These are phyloP conservation scores for Rhizopus sp. DNA, from an alignment of 371 early-diverging fungal species.

Conservation along the genomic window DNA sequence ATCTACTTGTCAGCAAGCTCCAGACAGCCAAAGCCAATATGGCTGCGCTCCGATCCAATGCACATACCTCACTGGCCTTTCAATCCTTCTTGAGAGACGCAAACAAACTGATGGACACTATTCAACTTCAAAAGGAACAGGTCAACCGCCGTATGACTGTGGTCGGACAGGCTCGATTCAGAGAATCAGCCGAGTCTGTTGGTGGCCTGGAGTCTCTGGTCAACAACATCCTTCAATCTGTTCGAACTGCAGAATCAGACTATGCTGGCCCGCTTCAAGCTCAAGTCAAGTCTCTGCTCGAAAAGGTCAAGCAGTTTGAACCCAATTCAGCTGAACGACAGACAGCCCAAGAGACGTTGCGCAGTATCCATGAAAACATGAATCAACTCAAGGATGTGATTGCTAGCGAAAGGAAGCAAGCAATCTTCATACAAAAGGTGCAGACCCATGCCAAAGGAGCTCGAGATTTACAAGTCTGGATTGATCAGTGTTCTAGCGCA, in stretches of 20 bases:
- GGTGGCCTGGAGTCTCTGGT: conserved; percentile 22
- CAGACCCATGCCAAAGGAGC: conserved; percentile 48
- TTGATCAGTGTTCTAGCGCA: conserved; percentile 43
- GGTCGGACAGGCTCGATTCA: conserved; percentile 11
- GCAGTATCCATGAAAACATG: conserved; percentile 25
- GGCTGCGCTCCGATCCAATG: conserved; percentile 28
- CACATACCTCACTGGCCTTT: conserved; percentile 34
- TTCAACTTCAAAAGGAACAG: conserved; percentile 31
- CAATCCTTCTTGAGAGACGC: conserved; percentile 31
- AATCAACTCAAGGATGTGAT: conserved; percentile 29
- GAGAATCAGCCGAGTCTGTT: conserved; percentile 22
- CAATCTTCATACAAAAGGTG: conserved; percentile 42
- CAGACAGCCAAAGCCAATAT: conserved; percentile 21
- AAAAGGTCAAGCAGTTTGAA: conserved; percentile 25
- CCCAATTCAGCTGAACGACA: conserved; percentile 25
- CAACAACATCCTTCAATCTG: conserved; percentile 18
- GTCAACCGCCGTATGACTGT: conserved; percentile 30
- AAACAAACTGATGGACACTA: conserved; percentile 22
- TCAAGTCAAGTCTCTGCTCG: conserved; percentile 20
- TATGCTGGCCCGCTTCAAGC: conserved; percentile 15
- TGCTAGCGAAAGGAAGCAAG: conserved; percentile 40
- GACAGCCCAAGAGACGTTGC: conserved; percentile 30
- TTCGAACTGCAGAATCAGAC: conserved; percentile 24
- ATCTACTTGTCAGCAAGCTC: conserved; percentile 19
- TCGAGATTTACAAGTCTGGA: conserved; percentile 44